These are phyloP conservation scores for Cladophialophora immunda DNA, from an alignment of 2,329 filamentous ascomycete genomes.

Conservation along the genomic window DNA sequence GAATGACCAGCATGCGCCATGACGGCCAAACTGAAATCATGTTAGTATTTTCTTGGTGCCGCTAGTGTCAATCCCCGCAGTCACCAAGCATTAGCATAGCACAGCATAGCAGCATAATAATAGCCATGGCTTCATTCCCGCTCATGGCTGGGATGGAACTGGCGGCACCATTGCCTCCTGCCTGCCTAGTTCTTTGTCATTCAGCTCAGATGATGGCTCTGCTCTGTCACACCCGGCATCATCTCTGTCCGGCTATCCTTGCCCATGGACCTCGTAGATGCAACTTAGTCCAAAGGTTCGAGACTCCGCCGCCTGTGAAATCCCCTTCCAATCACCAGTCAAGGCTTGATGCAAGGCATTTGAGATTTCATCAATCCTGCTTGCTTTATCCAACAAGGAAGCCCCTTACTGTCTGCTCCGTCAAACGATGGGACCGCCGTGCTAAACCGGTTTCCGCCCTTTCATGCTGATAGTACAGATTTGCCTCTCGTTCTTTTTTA, in stretches of 20 bases:
- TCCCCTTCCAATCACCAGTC: neutral
- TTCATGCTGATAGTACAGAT: slow-evolving; percentile 2
- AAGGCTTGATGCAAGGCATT: neutral
- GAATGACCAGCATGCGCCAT: neutral
- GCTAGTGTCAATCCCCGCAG: neutral
- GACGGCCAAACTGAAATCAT: neutral
- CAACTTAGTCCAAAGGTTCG: neutral
- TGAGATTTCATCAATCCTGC: slow-evolving; percentile 1
- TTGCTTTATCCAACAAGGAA: neutral
- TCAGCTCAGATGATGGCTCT: neutral
- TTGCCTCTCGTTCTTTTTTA: neutral
- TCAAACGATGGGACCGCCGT: neutral
- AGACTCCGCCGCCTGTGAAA: neutral
- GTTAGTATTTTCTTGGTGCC: neutral
- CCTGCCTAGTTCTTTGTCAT: neutral
- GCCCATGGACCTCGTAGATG: neutral
- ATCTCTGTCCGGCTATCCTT: neutral
- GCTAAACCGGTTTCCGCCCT: neutral
- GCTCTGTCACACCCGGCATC: neutral
- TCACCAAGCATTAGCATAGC: neutral
- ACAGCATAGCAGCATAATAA: no score
- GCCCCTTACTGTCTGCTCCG: neutral
- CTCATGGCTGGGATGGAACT: no score
- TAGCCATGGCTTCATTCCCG: neutral
- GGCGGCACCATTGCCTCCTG: no score